phyloP scores from a whole-genome alignment of 2,329 filamentous ascomycete species.

The Cordyceps pruinosa region DNA sequence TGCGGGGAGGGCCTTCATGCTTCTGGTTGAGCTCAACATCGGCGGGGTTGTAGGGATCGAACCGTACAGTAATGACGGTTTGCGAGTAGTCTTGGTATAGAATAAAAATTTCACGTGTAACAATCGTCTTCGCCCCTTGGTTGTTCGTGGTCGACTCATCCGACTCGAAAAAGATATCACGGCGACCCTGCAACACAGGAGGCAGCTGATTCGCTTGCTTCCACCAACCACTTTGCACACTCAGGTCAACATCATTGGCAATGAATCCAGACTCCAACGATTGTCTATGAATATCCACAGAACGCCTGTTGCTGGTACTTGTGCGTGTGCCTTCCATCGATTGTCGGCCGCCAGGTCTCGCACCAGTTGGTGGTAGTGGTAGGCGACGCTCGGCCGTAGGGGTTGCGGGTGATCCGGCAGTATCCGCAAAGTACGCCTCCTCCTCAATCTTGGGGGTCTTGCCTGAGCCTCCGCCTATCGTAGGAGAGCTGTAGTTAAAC shows the following conservation, averaged over 20 bases:
- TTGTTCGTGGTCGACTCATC: slow-evolving; percentile 68
- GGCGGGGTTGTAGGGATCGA: slow-evolving; percentile 65
- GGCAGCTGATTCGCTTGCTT: slow-evolving; percentile 71
- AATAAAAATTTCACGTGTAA: slow-evolving; percentile 79
- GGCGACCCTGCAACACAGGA: slow-evolving; percentile 72
- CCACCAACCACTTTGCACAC: slow-evolving; percentile 76
- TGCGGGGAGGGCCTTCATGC: slow-evolving; percentile 75
- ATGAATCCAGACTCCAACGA: slow-evolving; percentile 77
- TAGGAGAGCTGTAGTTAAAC: slow-evolving; percentile 44
- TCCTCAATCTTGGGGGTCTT: slow-evolving; percentile 38
- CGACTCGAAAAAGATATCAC: slow-evolving; percentile 74
- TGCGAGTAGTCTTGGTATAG: slow-evolving; percentile 95
- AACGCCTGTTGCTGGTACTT: slow-evolving; percentile 44
- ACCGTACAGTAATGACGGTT: slow-evolving; percentile 75
- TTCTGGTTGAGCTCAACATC: slow-evolving; percentile 75
- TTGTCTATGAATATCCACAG: slow-evolving; percentile 69
- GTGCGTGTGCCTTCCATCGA: slow-evolving; percentile 32
- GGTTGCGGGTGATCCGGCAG: slow-evolving; percentile 37
- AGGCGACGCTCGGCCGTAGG: slow-evolving; percentile 38
- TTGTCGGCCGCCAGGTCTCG: slow-evolving; percentile 22
- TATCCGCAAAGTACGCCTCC: slow-evolving; percentile 40
- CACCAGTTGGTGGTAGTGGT: slow-evolving; percentile 31
- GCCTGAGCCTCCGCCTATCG: slow-evolving; percentile 26
- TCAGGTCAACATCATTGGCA: slow-evolving; percentile 79
- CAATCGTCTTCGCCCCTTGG: slow-evolving; percentile 60